Conservation (phyloP, 345 rosid genomes). For the Pelargonium nanum region DNA sequence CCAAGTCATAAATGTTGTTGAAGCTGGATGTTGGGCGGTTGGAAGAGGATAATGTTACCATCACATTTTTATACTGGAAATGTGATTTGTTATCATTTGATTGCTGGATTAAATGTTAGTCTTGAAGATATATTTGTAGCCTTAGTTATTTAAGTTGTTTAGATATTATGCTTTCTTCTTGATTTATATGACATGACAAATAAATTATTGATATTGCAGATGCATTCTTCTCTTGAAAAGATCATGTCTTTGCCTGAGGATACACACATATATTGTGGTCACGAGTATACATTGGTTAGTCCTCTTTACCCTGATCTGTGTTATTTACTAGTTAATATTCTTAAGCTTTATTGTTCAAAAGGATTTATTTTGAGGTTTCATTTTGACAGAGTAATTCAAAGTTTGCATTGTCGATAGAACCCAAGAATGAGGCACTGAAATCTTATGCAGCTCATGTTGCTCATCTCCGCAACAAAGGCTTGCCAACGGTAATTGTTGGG, state of each 20-base stretch:
- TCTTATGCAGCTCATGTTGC: conserved; percentile 69
- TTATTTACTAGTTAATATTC: conserved; percentile 3
- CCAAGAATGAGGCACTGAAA: conserved; percentile 73
- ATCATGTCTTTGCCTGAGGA: conserved; percentile 76
- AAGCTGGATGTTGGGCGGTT: not conserved
- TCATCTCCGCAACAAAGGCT: conserved; percentile 70
- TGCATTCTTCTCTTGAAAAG: conserved; percentile 69
- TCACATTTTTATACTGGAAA: not conserved
- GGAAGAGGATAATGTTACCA: not conserved
- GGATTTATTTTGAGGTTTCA: conserved; percentile 7
- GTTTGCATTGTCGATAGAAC: conserved; percentile 88
- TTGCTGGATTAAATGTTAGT: not conserved
- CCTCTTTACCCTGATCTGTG: not conserved
- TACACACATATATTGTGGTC: conserved; percentile 76
- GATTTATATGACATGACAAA: not conserved
- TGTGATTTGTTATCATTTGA: not conserved
- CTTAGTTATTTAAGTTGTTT: no score
- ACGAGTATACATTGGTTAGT: conserved; percentile 89
- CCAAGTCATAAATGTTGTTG: not conserved
- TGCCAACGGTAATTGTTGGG: conserved; percentile 54
- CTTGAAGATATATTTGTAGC: not conserved
- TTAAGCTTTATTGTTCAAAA: conserved; percentile 3
- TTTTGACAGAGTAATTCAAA: conserved; percentile 67
- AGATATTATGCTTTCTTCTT: not conserved
- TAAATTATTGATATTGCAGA: conserved; percentile 40